Evolutionary conservation across 108 stramenopile genomes (phyloP).

Genomic region (Chaetoceros tenuissimus): DNA sequence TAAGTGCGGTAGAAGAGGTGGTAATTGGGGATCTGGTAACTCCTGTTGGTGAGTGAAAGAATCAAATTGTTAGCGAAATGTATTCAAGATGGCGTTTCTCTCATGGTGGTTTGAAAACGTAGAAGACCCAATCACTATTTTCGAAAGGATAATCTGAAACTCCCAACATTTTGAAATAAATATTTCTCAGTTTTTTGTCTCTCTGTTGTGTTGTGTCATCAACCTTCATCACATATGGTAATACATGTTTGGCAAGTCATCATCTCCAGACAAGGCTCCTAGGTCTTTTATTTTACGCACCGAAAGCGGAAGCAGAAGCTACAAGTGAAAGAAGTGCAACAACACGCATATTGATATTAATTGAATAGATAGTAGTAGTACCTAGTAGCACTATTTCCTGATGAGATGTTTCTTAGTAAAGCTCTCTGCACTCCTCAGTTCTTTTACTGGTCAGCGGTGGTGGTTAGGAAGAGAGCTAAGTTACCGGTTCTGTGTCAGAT

Average conservation of each 20-base stretch:
- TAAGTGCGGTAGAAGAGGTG: slow-evolving; percentile 10
- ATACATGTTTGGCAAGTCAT: no score
- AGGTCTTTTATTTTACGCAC: slow-evolving; percentile 25
- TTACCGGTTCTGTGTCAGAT: background rate
- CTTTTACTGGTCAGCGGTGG: background rate
- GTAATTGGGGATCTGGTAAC: slow-evolving; percentile 16
- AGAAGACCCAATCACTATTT: background rate
- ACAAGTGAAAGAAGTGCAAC: slow-evolving; percentile 39
- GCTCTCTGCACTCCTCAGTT: no score
- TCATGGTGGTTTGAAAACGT: background rate
- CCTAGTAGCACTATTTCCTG: no score
- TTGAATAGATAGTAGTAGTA: background rate
- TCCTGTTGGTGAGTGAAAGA: background rate
- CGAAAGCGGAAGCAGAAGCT: slow-evolving; percentile 55
- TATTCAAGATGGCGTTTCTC: slow-evolving; percentile 4
- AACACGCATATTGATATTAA: slow-evolving; percentile 46
- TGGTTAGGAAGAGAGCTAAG: background rate
- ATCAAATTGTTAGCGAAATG: background rate
- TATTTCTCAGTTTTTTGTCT: slow-evolving; percentile 1
- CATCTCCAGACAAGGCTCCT: no score
- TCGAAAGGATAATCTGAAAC: no score
- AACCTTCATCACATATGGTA: background rate
- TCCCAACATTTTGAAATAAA: no score
- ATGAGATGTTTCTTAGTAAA: no score
- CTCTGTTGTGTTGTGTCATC: background rate